phyloP scores from a whole-genome alignment of 306 rosid species.

The Sindora glabra region DNA sequence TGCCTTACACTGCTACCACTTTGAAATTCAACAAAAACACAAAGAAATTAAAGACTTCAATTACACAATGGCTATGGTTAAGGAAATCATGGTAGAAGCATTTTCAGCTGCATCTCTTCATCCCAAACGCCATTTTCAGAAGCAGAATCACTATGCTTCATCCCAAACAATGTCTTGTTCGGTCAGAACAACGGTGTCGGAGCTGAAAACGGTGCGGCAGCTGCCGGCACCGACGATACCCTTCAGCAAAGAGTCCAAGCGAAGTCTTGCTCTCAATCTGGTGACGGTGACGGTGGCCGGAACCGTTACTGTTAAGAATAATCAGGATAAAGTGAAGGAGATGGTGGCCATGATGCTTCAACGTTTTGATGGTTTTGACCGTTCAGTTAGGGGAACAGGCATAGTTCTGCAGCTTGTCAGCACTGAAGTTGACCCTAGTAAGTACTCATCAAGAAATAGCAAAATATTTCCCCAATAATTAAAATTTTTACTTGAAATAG shows the following conservation, averaged over 20 bases:
- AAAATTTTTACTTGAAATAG: no score
- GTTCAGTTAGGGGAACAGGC: neutral
- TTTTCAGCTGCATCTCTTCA: neutral
- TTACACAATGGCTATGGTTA: conserved; percentile 1
- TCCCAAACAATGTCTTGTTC: neutral
- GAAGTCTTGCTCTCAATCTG: neutral
- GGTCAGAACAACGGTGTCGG: neutral
- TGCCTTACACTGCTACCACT: no score
- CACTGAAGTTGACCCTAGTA: conserved; percentile 23
- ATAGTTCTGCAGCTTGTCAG: conserved; percentile 24
- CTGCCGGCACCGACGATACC: neutral
- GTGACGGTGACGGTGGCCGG: neutral
- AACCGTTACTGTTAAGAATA: conserved; percentile 1
- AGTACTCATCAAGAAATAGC: no score
- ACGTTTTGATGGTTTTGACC: neutral
- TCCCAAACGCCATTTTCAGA: neutral
- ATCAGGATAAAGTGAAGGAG: neutral
- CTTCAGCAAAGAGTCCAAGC: neutral
- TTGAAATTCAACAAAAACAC: no score
- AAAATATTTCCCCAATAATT: no score
- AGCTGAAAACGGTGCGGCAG: neutral
- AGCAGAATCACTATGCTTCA: neutral
- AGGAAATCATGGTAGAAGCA: neutral
- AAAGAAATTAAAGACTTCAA: no score
- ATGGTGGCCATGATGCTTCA: conserved; percentile 7